Conservation (phyloP, 2,329 filamentous ascomycete genomes). For the Chaetomium globosum region DNA sequence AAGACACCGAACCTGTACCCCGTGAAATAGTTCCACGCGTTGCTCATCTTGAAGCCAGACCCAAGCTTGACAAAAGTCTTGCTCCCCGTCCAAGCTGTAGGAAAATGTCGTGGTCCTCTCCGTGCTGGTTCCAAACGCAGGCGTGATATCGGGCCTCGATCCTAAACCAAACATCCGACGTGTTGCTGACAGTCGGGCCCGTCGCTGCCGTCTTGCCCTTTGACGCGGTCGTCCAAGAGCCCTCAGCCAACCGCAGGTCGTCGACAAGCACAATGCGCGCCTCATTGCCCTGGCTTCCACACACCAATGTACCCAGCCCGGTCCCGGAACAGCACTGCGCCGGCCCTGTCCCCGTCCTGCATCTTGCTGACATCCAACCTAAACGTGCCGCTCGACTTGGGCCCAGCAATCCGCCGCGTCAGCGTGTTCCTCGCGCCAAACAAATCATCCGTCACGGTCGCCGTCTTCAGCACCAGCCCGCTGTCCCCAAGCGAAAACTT, state of each 20-base stretch:
- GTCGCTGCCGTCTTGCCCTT: conserved; percentile 40
- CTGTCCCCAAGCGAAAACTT: conserved; percentile 46
- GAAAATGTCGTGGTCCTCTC: conserved; percentile 43
- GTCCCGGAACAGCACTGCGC: conserved; percentile 58
- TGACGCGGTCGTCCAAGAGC: conserved; percentile 40
- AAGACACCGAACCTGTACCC: conserved; percentile 55
- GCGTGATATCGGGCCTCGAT: conserved; percentile 43
- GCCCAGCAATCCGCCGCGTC: conserved; percentile 51
- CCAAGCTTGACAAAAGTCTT: conserved; percentile 43
- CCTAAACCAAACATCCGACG: conserved; percentile 44
- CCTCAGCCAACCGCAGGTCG: conserved; percentile 40
- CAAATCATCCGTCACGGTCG: conserved; percentile 56
- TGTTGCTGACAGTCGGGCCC: conserved; percentile 23
- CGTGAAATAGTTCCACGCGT: conserved; percentile 52
- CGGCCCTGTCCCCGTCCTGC: conserved; percentile 55
- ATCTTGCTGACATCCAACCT: conserved; percentile 53
- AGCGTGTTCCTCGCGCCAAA: conserved; percentile 53
- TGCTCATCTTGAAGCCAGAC: conserved; percentile 44
- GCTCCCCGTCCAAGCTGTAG: conserved; percentile 53
- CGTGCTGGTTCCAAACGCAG: conserved; percentile 38
- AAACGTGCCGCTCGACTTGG: conserved; percentile 53
- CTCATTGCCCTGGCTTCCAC: conserved; percentile 43
- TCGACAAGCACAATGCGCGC: conserved; percentile 40
- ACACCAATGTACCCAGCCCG: conserved; percentile 57
- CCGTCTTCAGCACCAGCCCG: conserved; percentile 50